phyloP scores from a whole-genome alignment of 371 early-diverging fungal species.

The Umbelopsis sp. region DNA sequence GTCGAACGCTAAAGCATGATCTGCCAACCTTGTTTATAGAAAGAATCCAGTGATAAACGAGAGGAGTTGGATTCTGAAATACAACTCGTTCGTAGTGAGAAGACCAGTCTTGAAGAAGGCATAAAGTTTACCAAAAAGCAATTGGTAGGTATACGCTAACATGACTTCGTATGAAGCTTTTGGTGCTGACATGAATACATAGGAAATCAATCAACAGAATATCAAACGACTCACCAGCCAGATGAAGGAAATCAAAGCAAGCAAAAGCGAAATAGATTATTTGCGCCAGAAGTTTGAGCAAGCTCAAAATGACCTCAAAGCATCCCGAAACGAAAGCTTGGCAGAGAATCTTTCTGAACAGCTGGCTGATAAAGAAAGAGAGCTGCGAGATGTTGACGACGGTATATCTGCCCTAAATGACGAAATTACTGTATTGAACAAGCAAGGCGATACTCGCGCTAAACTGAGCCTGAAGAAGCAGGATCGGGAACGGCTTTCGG shows the following conservation, averaged over 20 bases:
- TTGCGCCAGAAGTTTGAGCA: slow-evolving; percentile 11
- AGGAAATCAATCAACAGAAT: slow-evolving; percentile 23
- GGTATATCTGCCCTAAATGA: slow-evolving; percentile 37
- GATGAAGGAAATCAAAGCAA: slow-evolving; percentile 20
- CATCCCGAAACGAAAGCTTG: not conserved
- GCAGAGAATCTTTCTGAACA: not conserved
- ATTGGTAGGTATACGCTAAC: slow-evolving; percentile 21
- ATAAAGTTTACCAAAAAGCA: slow-evolving; percentile 25
- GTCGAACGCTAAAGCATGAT: too few species aligned
- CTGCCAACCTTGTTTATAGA: slow-evolving; percentile 1
- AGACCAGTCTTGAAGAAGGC: slow-evolving; percentile 26
- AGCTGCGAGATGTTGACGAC: slow-evolving; percentile 36
- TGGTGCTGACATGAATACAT: not conserved
- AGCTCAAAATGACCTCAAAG: slow-evolving; percentile 7
- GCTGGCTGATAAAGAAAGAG: slow-evolving; percentile 31
- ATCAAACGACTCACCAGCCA: slow-evolving; percentile 27
- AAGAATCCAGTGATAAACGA: slow-evolving; percentile 23
- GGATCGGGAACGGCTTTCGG: slow-evolving; percentile 47
- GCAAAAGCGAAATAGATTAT: slow-evolving; percentile 2
- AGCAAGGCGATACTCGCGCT: slow-evolving; percentile 63
- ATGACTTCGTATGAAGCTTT: not conserved
- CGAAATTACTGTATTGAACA: slow-evolving; percentile 54
- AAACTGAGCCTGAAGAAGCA: slow-evolving; percentile 52
- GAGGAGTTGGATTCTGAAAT: slow-evolving; percentile 20
- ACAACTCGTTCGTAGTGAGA: slow-evolving; percentile 27